phyloP scores from a whole-genome alignment of 495 filamentous ascomycete genomes.

The Aspergillus sclerotioniger region DNA sequence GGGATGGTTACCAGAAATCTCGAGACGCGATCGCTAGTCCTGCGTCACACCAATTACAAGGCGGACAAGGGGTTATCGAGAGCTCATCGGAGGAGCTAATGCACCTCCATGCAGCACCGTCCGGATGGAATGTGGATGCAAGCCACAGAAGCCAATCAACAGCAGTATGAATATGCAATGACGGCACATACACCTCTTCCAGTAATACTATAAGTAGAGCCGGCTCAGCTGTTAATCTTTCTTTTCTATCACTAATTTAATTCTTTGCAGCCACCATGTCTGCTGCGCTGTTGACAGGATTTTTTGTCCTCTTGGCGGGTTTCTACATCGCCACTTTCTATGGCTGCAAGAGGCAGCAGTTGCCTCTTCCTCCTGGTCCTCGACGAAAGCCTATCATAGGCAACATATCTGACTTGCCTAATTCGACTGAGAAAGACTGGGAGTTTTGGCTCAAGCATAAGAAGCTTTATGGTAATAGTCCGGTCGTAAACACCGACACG shows the following conservation, averaged over 20 bases:
- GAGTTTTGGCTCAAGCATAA: constrained; percentile 53
- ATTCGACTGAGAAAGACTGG: constrained; percentile 37
- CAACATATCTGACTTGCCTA: constrained; percentile 47
- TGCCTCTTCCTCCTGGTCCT: constrained; percentile 46
- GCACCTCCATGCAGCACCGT: too few species aligned
- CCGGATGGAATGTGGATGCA: too few species aligned
- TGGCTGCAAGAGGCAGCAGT: background rate
- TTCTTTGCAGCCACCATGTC: background rate
- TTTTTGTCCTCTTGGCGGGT: background rate
- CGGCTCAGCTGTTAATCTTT: too few species aligned
- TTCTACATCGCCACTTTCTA: background rate
- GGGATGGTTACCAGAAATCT: too few species aligned
- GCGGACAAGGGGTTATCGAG: too few species aligned
- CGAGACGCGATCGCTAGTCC: too few species aligned
- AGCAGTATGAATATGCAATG: too few species aligned
- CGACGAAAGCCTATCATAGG: constrained; percentile 43
- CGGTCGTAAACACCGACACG: background rate
- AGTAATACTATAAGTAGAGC: too few species aligned
- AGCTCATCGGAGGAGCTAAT: too few species aligned
- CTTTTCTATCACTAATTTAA: background rate
- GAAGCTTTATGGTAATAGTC: constrained; percentile 38
- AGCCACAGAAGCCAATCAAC: too few species aligned
- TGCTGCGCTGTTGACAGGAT: background rate
- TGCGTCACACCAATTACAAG: too few species aligned
- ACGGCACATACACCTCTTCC: too few species aligned